Base-by-base conservation (phyloP, 306 rosid species). In the Rubus parviflorus region DNA sequence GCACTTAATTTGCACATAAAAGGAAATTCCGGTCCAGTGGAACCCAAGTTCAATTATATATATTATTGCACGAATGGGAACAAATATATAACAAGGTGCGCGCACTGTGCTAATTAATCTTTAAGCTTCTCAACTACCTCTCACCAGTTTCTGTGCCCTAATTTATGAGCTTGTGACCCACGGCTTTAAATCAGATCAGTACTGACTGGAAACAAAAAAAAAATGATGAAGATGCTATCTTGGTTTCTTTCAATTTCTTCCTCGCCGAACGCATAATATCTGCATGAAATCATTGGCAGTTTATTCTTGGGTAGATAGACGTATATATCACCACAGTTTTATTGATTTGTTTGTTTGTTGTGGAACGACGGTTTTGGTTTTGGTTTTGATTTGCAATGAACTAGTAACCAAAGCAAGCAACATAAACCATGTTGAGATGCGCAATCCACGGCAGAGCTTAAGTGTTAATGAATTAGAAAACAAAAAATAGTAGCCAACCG, bases 81-180 rank as follows among this genome's bases (percentile, higher is more conserved):
- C 70, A 40, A 64, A 64, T 64, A 17, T 5, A 4, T 42, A 5
- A 8, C 4, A 16, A 17, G 25, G 14, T 64, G 23, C 70, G 5
- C 12, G 2, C 1, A 17, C 68, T 37, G 70, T 64, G 13, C 6
- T 2, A 56, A 64, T 38, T 2, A 56, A 64, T 38, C 43, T 19
- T 13, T 16, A 45, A 57, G 68, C 20, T 48, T 45, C 8, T 23
- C 81, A 67, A 57, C 81, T 30, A 73, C 81, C 73, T 48, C 49
- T 16, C 35, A 37, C 60, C 65, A 13, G 49, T 20, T 46, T 11
- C 4, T 46, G 51, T 10, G 62, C 22, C 75, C 64, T 47, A 6
- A 43, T 7, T 60, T 25, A 61, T 16, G 52, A 72, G 68, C 38
- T n/a, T 38, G 40, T 77, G 70, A 25, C 67, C 75, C 72, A 56